phyloP scores from a whole-genome alignment of 768 basidiomycete species.

The Boletus rex-veris region DNA sequence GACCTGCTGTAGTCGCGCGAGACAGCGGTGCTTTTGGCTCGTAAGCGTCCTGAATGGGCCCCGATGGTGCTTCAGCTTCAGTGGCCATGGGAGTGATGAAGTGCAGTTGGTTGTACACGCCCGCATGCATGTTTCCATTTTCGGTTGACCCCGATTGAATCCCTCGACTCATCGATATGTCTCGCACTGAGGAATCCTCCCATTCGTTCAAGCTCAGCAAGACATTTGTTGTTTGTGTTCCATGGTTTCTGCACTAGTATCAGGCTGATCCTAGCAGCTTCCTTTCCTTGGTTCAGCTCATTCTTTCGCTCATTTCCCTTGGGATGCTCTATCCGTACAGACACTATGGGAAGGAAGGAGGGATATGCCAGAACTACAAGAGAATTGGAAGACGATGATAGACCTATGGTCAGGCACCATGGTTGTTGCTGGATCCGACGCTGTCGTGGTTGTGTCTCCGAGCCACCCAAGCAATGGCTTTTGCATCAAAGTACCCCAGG shows the following conservation, averaged over 20 bases:
- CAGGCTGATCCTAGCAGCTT: slow-evolving; percentile 21
- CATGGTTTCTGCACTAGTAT: slow-evolving; percentile 2
- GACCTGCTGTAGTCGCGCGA: slow-evolving; percentile 53
- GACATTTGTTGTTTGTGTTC: slow-evolving; percentile 43
- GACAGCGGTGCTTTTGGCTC: slow-evolving; percentile 53
- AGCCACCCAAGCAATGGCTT: slow-evolving; percentile 17
- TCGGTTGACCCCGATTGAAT: neutral
- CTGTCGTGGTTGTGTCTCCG: slow-evolving; percentile 38
- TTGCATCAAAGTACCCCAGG: slow-evolving; percentile 36
- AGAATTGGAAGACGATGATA: slow-evolving; percentile 46
- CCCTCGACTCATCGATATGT: neutral
- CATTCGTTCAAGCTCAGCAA: slow-evolving; percentile 42
- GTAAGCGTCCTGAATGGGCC: slow-evolving; percentile 27
- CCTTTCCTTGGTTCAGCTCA: slow-evolving; percentile 34
- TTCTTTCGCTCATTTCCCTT: slow-evolving; percentile 47
- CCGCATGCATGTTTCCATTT: slow-evolving; percentile 27
- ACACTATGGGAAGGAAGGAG: slow-evolving; percentile 36
- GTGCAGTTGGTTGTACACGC: neutral
- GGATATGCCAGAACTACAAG: slow-evolving; percentile 28
- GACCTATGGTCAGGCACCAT: slow-evolving; percentile 49
- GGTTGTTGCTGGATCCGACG: slow-evolving; percentile 42
- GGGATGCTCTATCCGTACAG: slow-evolving; percentile 35
- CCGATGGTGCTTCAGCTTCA: slow-evolving; percentile 8
- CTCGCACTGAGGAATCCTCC: neutral
- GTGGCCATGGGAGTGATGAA: slow-evolving; percentile 22